Evolutionary conservation across 2,329 filamentous ascomycete species (phyloP), one percentile per base, ranked within the genome.

Genomic region (Stemphylium vesicarium): DNA sequence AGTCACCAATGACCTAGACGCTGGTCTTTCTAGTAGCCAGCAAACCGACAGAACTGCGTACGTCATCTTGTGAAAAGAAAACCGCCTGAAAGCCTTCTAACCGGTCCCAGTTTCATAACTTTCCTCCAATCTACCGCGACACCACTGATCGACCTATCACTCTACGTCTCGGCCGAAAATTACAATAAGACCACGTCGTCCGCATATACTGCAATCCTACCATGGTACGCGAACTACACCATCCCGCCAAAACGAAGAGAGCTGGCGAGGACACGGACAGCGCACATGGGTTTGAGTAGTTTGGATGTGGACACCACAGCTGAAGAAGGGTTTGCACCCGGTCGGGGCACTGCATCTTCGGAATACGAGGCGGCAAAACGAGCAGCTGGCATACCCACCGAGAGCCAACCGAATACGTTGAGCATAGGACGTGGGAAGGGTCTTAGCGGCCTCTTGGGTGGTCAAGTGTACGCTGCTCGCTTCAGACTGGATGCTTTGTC

Each of bases 81-180:
- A 2, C 10, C 9, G 9, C 16, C 2, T 24, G 16, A 9, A 18
- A 32, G n/a, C 13, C 5, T 22, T 44, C 52, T 51, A 15, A 55
- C 32, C 2, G 4, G 39, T 54, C 4, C 3, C 15, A 77, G 75
- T 9, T 72, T 75, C 76, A 80, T 85, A 32, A 84, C 90, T 59
- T 93, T 93, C 75, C 79, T 97, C 63, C 82, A 87, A 71, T 84
- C 87, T 22, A 87, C 88, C 54, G 91, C 89, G n/a, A 86, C 88
- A 44, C 86, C 89, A 29, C 84, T 98, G 56, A 75, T 97, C 66
- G 90, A 96, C 66, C 86, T 97, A 53, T 93, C 88, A 46, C 88
- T 98, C 65, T 98, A 96, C 75, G 89, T 95, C 60, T 95, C 92
- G 29, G 91, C 89, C 53, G 86, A 92, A 60, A 97, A 98, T 79